phyloP scores from a whole-genome alignment of 2,329 filamentous ascomycete genomes.

The Arthroderma sp. region DNA sequence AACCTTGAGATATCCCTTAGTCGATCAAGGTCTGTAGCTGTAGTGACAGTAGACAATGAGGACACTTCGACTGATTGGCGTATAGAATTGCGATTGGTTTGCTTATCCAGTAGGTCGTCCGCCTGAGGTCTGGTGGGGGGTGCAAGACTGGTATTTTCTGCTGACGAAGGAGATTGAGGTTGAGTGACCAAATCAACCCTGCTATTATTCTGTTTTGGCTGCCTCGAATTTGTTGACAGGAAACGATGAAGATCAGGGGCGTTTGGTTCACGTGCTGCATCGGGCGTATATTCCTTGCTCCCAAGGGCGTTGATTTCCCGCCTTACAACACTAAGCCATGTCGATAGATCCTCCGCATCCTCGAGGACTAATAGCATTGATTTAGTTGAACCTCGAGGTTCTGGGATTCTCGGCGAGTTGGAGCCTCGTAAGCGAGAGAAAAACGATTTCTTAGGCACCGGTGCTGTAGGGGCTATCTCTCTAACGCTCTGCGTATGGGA shows the following conservation, averaged over 20 bases:
- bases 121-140: background rate
- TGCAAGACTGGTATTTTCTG: background rate
- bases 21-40: constrained; percentile 12
- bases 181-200: background rate
- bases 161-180: background rate
- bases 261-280: constrained; percentile 14
- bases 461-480: constrained; percentile 16
- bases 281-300: constrained; percentile 31
- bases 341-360: constrained; percentile 31
- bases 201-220: background rate
- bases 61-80: constrained; percentile 11
- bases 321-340: constrained; percentile 33
- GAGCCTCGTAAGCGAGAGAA: constrained; percentile 30
- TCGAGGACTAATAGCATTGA: constrained; percentile 33
- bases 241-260: constrained; percentile 6
- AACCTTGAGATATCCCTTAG: constrained; percentile 12
- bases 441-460: constrained; percentile 22
- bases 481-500: constrained; percentile 21
- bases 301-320: constrained; percentile 34
- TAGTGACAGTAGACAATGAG: constrained; percentile 13
- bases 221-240: background rate
- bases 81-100: constrained; percentile 12
- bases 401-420: constrained; percentile 15
- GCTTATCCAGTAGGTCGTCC: constrained; percentile 6
- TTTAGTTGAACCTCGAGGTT: constrained; percentile 20